Base-by-base conservation (phyloP, 2,329 filamentous ascomycete species). In the Ophiocordyceps unilateralis region DNA sequence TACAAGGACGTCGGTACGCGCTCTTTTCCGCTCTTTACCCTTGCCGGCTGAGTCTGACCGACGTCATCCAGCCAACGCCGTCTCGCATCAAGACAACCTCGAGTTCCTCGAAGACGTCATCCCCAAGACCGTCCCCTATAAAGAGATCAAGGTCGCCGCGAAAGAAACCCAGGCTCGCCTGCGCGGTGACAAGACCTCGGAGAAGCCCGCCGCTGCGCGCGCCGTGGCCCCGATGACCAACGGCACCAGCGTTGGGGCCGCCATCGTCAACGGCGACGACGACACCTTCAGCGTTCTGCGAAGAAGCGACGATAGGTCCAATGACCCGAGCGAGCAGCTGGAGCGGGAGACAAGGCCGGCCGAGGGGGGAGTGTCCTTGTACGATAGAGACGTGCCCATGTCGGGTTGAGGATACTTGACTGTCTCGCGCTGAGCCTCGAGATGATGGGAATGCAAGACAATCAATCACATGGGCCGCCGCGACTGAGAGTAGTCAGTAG, bases 61-160 rank as follows among this genome's bases (percentile, higher is more conserved):
- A 43, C 14, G 42, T 41, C 23, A 32, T 11, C 4, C 53, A 87
- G 86, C 88, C 51, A 83, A 77, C 54, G 89, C 91, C 23, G 81
- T 96, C 44, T 76, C 83, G 8, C 82, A 86, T 57, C 78, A 87
- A 48, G 91, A 96, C 61, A 93, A 93, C 58, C 80, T 98, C 42
- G 88, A 98, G 60, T 98, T 98, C 57, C 75, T 98, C 14, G 73
- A 83, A 48, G 91, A 98, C 61, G 76, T 93, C 22, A 83, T 95
- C 32, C 91, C 91, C 45, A 83, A 82, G 58, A 95, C 88, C 1
- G 75, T 80, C 6, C 78, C 84, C 15, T 93, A 78, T 66, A 84
- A 83, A 57, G 75, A 83, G 51, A 75, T 83, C 63, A 89, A 87
- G 65, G 78, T 78, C 39, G 54, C 75, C 48, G 68, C 73, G 1